A percentile compares a stretch with the other conserved stretches of the same genome.
Evolutionary conservation across 2,329 filamentous ascomycete genomes (phyloP).

Genomic region (Penicillium sp.): DNA sequence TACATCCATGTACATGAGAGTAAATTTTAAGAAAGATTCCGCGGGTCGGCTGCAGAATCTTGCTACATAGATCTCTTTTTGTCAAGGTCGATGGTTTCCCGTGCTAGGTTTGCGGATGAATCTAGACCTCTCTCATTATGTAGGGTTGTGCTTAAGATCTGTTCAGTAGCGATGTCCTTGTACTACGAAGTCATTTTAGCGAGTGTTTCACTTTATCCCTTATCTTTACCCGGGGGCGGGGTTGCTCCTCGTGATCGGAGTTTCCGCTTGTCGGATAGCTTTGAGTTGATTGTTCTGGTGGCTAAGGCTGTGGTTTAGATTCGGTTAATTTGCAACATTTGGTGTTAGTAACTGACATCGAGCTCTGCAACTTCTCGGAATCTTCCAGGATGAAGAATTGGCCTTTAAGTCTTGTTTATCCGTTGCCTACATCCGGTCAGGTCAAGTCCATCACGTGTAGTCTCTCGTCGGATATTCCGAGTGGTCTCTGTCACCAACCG

Average conservation of each 20-base stretch:
- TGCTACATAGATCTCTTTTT: not conserved
- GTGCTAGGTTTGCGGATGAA: too few relatives aligned
- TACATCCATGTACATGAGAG: too few relatives aligned
- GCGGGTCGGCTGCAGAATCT: not conserved
- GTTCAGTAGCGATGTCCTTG: not conserved
- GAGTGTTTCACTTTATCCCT: too few relatives aligned
- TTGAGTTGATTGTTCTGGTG: not conserved
- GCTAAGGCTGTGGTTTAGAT: not conserved
- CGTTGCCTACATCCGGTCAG: not conserved
- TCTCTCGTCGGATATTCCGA: not conserved
- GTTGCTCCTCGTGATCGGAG: not conserved
- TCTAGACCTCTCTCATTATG: not conserved
- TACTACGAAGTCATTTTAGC: too few relatives aligned
- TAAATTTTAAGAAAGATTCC: not conserved
- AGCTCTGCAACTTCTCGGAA: not conserved
- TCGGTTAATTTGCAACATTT: too few relatives aligned
- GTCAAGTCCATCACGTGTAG: not conserved
- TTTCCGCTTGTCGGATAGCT: not conserved
- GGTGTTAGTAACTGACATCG: not conserved
- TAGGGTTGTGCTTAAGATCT: not conserved
- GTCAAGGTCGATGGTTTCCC: too few relatives aligned
- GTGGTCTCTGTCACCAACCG: not conserved
- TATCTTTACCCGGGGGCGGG: not conserved
- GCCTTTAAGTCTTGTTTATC: too few relatives aligned
- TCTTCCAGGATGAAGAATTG: not conserved